phyloP scores from a whole-genome alignment of 2,329 filamentous ascomycete species.

The Sporothrix pallida region DNA sequence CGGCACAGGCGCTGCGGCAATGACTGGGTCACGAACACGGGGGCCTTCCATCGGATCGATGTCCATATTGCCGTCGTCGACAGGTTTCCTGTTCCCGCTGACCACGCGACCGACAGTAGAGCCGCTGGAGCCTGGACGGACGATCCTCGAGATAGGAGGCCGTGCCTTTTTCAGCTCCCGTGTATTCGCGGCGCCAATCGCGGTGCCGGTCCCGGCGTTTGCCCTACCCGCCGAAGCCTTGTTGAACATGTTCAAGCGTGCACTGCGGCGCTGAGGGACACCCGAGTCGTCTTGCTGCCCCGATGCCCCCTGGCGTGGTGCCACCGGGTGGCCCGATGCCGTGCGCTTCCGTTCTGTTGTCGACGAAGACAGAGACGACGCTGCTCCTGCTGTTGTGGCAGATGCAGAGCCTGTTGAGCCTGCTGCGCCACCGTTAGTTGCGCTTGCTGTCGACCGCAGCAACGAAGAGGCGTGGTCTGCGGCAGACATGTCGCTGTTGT shows the following conservation, averaged over 20 bases:
- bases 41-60: constrained; percentile 67
- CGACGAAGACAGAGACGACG: constrained; percentile 47
- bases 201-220: constrained; percentile 59
- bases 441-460: constrained; percentile 44
- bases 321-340: constrained; percentile 80
- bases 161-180: constrained; percentile 85
- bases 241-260: constrained; percentile 71
- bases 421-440: constrained; percentile 31
- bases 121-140: constrained; percentile 69
- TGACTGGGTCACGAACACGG: constrained; percentile 34
- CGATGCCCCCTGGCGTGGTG: constrained; percentile 53
- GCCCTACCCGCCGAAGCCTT: constrained; percentile 71
- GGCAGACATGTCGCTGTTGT: constrained; percentile 27
- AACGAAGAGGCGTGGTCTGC: constrained; percentile 51
- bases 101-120: constrained; percentile 84
- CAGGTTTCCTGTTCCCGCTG: constrained; percentile 84
- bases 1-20: constrained; percentile 10
- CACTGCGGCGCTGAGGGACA: constrained; percentile 71
- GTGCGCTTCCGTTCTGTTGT: constrained; percentile 81
- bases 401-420: not conserved
- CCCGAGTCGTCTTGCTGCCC: constrained; percentile 65
- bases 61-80: constrained; percentile 70
- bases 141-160: constrained; percentile 69
- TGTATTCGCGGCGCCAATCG: constrained; percentile 64
- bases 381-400: constrained; percentile 37